Conservation (phyloP, 257 asterid genomes). For the Hygrophila difformis region DNA sequence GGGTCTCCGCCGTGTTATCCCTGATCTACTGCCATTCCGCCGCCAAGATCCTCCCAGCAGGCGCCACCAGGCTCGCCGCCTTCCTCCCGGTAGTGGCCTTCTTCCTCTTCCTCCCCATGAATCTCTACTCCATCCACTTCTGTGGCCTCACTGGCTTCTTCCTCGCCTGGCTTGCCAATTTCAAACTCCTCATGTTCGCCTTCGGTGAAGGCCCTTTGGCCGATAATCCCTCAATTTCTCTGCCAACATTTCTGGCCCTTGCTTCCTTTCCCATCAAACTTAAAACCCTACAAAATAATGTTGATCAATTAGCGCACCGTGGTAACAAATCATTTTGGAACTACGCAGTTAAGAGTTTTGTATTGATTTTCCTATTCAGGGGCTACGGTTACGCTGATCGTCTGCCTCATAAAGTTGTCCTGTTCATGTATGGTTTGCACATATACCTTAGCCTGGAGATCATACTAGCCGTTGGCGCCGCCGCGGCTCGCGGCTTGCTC, state of each 20-base stretch:
- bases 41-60: conserved; percentile 32
- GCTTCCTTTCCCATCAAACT: conserved; percentile 65
- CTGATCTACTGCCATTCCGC: conserved; percentile 39
- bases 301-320: too few relatives aligned
- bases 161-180: conserved; percentile 68
- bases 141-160: conserved; percentile 50
- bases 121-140: conserved; percentile 42
- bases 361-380: conserved; percentile 32
- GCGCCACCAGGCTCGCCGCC: conserved; percentile 31
- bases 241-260: conserved; percentile 40
- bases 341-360: conserved; percentile 37
- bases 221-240: conserved; percentile 32
- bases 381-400: conserved; percentile 26
- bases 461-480: conserved; percentile 37
- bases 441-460: conserved; percentile 49
- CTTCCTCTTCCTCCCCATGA: conserved; percentile 50
- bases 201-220: conserved; percentile 49
- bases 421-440: conserved; percentile 35
- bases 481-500: conserved; percentile 37
- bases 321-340: conserved; percentile 19
- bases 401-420: conserved; percentile 21
- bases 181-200: conserved; percentile 61
- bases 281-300: too few relatives aligned
- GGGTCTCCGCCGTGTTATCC: conserved; percentile 34
- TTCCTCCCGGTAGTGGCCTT: conserved; percentile 47